Percentiles rank a stretch among this genome's conserved stretches.
Evolutionary conservation across 441 rosid species (phyloP).

Genomic region (Aleurites moluccanus): DNA sequence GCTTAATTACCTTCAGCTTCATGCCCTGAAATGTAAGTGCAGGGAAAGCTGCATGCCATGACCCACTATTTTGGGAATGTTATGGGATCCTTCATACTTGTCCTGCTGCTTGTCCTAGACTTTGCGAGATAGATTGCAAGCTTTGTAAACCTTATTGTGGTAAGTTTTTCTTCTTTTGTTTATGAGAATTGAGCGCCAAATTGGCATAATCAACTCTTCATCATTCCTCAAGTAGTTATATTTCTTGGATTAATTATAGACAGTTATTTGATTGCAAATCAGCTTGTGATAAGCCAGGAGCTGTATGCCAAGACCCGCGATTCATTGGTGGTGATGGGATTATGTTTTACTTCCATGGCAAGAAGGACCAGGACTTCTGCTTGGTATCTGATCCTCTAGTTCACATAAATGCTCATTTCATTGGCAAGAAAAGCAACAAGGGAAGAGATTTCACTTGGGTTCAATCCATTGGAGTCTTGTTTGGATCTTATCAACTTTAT

Average conservation of each 20-base stretch:
- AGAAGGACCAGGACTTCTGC: neutral
- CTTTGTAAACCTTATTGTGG: neutral
- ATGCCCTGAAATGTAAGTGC: neutral
- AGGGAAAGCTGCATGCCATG: neutral
- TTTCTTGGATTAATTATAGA: neutral
- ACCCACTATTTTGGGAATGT: neutral
- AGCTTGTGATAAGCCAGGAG: neutral
- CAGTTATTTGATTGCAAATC: neutral
- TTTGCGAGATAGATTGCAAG: neutral
- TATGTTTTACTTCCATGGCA: neutral
- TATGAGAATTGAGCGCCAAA: too few species aligned
- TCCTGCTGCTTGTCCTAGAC: neutral
- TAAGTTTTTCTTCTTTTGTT: neutral
- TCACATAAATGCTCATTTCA: neutral
- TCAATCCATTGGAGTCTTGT: neutral
- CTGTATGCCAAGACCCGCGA: neutral
- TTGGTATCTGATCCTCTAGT: neutral
- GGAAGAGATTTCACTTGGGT: neutral
- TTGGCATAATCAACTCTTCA: neutral
- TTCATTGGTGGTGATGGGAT: neutral
- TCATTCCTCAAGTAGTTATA: neutral
- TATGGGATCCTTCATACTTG: neutral
- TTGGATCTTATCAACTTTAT: neutral
- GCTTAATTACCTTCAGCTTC: too few species aligned
- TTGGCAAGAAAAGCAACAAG: neutral